phyloP scores from a whole-genome alignment of 2,329 filamentous ascomycete genomes.

The Penicillium sp. region DNA sequence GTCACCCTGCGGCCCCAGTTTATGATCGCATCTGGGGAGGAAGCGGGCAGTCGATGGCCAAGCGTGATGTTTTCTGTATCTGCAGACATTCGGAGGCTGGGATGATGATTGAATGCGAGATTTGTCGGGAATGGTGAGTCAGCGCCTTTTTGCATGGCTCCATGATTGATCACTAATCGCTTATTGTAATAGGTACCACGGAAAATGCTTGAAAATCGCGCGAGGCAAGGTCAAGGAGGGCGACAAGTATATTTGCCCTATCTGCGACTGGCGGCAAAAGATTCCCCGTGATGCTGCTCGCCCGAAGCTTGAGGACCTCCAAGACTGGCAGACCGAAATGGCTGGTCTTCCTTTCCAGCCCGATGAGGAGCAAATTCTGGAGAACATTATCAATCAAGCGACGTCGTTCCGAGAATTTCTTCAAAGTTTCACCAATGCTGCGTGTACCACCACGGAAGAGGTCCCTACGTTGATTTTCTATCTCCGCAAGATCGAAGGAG shows the following conservation, averaged over 20 bases:
- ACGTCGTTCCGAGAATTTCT: slow-evolving; percentile 84
- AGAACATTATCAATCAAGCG: slow-evolving; percentile 85
- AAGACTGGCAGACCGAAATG: slow-evolving; percentile 84
- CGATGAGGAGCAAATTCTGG: slow-evolving; percentile 86
- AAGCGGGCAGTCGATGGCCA: slow-evolving; percentile 54
- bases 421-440: slow-evolving; percentile 76
- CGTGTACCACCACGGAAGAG: slow-evolving; percentile 82
- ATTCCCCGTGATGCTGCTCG: slow-evolving; percentile 95
- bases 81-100: slow-evolving; percentile 91
- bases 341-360: slow-evolving; percentile 85
- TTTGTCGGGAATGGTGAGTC: slow-evolving; percentile 93
- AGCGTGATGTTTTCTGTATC: slow-evolving; percentile 92
- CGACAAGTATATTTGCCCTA: slow-evolving; percentile 97
- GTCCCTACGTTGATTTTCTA: slow-evolving; percentile 92
- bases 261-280: slow-evolving; percentile 96
- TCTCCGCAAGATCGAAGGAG: slow-evolving; percentile 93
- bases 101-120: slow-evolving; percentile 99
- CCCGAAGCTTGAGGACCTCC: slow-evolving; percentile 89
- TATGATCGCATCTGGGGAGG: slow-evolving; percentile 40
- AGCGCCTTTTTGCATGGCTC: background rate
- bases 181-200: slow-evolving; percentile 76
- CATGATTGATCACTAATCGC: slow-evolving; percentile 5
- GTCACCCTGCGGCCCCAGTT: slow-evolving; percentile 53
- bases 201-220: slow-evolving; percentile 97
- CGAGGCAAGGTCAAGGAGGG: slow-evolving; percentile 98